Percentiles rank a stretch among this genome's conserved stretches.
Conservation (phyloP, 148 eudicot genomes). For the Rhododendron molle region DNA sequence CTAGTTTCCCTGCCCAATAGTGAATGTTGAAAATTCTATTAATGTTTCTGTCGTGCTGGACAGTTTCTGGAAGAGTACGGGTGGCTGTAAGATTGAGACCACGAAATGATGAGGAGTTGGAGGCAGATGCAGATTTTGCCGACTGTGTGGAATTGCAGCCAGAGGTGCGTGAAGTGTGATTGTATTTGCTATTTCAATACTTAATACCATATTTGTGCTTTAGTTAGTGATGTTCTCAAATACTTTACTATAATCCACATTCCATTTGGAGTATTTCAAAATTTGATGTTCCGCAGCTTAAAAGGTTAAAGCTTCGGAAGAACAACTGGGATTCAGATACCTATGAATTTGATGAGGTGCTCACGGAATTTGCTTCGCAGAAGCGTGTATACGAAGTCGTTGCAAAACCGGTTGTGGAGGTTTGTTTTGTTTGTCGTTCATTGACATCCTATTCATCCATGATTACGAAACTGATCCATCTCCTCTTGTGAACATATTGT, state of each 20-base stretch:
- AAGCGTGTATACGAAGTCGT: constrained; percentile 99
- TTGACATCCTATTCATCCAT: not conserved
- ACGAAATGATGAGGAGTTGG: constrained; percentile 82
- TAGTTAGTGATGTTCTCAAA: not conserved
- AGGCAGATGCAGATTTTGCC: constrained; percentile 95
- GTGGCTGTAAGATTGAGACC: constrained; percentile 97
- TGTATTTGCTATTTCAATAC: not conserved
- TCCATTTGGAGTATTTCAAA: not conserved
- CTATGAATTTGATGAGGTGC: constrained; percentile 95
- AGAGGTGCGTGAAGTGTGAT: constrained; percentile 51
- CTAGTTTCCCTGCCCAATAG: not conserved
- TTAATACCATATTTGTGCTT: not conserved
- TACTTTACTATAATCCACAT: not conserved
- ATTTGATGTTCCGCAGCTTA: constrained; percentile 47
- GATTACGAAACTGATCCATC: not conserved
- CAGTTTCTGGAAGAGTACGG: constrained; percentile 82
- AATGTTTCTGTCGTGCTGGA: constrained; percentile 3
- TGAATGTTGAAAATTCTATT: not conserved
- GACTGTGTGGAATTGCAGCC: constrained; percentile 93
- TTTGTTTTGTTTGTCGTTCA: constrained; percentile 19
- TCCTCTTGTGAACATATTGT: not conserved
- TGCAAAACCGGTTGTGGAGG: constrained; percentile 99
- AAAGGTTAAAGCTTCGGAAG: constrained; percentile 91
- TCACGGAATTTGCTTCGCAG: constrained; percentile 87
- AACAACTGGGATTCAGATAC: constrained; percentile 99